A percentile compares a stretch with the other conserved stretches of the same genome.
phyloP scores from a whole-genome alignment of 768 basidiomycete species.

The Lactarius akahatsu region DNA sequence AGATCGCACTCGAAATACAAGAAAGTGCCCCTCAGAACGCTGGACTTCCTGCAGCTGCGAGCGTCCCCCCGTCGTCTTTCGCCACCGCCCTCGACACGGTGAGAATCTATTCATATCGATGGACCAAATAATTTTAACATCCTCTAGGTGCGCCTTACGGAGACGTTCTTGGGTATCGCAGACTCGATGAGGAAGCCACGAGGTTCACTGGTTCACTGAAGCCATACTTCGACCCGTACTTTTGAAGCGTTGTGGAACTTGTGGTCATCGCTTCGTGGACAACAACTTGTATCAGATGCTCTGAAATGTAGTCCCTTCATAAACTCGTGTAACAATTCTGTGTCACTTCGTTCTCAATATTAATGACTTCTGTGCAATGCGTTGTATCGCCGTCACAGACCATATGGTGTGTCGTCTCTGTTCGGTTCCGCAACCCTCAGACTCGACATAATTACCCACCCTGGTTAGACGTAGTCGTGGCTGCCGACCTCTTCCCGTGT shows the following conservation, averaged over 20 bases:
- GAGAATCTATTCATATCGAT: not conserved
- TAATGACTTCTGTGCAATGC: not conserved
- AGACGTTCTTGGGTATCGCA: constrained; percentile 59
- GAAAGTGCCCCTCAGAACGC: constrained; percentile 43
- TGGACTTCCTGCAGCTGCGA: not conserved
- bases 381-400: not conserved
- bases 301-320: not conserved
- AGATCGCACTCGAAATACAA: constrained; percentile 50
- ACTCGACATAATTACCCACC: not conserved
- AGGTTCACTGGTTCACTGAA: constrained; percentile 45
- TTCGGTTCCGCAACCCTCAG: no score
- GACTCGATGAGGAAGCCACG: constrained; percentile 57
- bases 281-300: not conserved
- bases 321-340: not conserved
- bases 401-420: no score
- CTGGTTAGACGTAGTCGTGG: no score
- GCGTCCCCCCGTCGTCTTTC: constrained; percentile 38
- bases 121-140: not conserved
- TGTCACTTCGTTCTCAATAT: not conserved
- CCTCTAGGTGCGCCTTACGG: constrained; percentile 49
- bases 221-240: not conserved
- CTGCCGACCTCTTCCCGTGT: no score
- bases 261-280: not conserved
- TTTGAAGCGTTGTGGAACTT: not conserved
- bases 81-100: constrained; percentile 39